phyloP scores from a whole-genome alignment of 176 grass and related monocot species.

The Tillandsia fasciculata region DNA sequence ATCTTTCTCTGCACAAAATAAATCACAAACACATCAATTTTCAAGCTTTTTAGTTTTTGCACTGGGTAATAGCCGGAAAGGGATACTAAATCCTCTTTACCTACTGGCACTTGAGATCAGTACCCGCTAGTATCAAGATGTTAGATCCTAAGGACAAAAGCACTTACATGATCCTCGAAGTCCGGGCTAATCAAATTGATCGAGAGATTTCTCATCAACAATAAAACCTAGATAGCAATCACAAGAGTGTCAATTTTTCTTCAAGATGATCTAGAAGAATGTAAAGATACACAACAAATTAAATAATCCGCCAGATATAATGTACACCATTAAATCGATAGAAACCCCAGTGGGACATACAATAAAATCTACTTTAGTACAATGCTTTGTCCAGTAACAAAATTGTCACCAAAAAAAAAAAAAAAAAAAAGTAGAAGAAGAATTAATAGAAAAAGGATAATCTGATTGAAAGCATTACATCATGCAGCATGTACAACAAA shows the following conservation, averaged over 20 bases:
- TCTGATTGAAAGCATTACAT: not conserved
- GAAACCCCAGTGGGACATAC: not conserved
- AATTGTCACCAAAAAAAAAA: not conserved
- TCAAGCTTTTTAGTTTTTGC: not conserved
- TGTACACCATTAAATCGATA: not conserved
- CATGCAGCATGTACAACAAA: not conserved
- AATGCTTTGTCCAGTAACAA: not conserved
- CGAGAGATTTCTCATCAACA: conserved; percentile 95
- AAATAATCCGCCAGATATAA: not conserved
- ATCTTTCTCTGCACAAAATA: conserved; percentile 47
- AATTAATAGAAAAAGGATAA: not conserved
- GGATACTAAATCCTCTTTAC: not conserved
- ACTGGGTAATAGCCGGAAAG: not conserved
- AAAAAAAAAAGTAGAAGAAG: not conserved
- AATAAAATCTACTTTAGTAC: not conserved
- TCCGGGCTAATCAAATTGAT: conserved; percentile 92
- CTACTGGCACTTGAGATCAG: not conserved
- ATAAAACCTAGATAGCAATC: conserved; percentile 49
- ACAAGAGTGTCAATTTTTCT: conserved; percentile 5
- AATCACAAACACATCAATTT: conserved; percentile 7
- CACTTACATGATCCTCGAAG: conserved; percentile 98
- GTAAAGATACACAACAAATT: not conserved
- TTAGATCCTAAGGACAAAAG: not conserved
- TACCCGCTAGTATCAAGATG: not conserved
- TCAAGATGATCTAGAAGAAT: conserved; percentile 5